Evolutionary conservation across 164 flowering plant species (phyloP), one percentile per base, ranked within the genome.

Genomic region (Liquidambar formosana): DNA sequence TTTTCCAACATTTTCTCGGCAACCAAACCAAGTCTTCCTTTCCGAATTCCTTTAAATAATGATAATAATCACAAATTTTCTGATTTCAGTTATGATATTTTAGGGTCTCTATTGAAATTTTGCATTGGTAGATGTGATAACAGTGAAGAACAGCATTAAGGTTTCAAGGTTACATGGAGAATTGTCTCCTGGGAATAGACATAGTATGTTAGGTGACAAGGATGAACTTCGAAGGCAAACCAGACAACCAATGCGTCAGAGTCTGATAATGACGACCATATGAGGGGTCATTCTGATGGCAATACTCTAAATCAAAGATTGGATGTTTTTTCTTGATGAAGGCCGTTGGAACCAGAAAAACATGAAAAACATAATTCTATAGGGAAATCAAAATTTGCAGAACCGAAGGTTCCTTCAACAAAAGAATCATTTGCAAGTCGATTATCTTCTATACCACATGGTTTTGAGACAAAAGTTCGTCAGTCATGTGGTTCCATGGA

Each of bases 191-290:
- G 64, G 44, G 65, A 90, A 86, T 79, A 80, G 87, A 79, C 86
- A 77, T 47, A 82, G 77, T 65, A 77, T 87, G 83, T 87, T 85
- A 11, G 87, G 86, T 77, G 93, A 90, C 11, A 97, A 86, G 62
- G 91, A 86, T 27, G 91, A 88, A 76, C 74, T 79, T 70, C 86
- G 59, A 12, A 71, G 71, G 41, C 76, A 81, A 19, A 79, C n/a
- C n/a, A n/a, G n/a, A n/a, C n/a, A n/a, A n/a, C n/a, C n/a, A n/a
- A 69, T 73, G 83, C 64, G 10, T 78, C 81, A 4, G 89, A 84
- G 54, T 85, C 82, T 28, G 92, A 86, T 28, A 81, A 84, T 19
- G 86, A 89, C 33, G 91, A 88, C 60, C 92, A 86, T 71, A 49
- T 69, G 67, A 79, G 74, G 57, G 74, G 64, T 67, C 64, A 63